phyloP scores from a whole-genome alignment of 768 basidiomycete species.

The Asterophora parasitica region DNA sequence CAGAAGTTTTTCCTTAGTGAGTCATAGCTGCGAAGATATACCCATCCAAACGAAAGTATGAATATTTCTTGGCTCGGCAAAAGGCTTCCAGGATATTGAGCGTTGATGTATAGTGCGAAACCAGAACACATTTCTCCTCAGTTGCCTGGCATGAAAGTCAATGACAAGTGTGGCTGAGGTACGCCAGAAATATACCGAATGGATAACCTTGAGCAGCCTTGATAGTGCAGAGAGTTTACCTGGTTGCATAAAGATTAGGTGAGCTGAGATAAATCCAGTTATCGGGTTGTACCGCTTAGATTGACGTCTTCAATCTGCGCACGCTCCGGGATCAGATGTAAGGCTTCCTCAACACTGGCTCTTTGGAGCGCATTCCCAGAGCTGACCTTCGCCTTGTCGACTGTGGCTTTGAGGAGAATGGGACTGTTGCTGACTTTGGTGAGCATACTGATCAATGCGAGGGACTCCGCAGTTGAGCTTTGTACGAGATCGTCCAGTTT shows the following conservation, averaged over 20 bases:
- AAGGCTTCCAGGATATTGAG: conserved; percentile 87
- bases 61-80: conserved; percentile 72
- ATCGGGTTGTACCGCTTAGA: conserved; percentile 62
- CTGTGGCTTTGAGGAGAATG: conserved; percentile 75
- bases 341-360: conserved; percentile 53
- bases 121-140: conserved; percentile 91
- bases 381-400: conserved; percentile 52
- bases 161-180: not conserved
- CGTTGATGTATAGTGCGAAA: conserved; percentile 96
- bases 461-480: conserved; percentile 69
- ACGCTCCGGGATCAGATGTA: conserved; percentile 54
- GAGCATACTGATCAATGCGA: conserved; percentile 74
- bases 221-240: conserved; percentile 72
- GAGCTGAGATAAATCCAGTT: not conserved
- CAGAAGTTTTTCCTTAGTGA: not conserved
- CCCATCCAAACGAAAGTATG: conserved; percentile 87
- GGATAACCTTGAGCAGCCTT: conserved; percentile 55
- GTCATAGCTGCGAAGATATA: conserved; percentile 22
- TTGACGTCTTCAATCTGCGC: conserved; percentile 65
- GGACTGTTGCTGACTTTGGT: conserved; percentile 95
- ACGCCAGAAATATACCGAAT: conserved; percentile 37
- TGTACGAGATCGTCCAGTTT: conserved; percentile 65
- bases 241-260: conserved; percentile 24
- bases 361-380: conserved; percentile 36
- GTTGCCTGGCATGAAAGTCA: conserved; percentile 45